Base-by-base conservation (phyloP, 164 flowering plant species). In the Aristolochia contorta region DNA sequence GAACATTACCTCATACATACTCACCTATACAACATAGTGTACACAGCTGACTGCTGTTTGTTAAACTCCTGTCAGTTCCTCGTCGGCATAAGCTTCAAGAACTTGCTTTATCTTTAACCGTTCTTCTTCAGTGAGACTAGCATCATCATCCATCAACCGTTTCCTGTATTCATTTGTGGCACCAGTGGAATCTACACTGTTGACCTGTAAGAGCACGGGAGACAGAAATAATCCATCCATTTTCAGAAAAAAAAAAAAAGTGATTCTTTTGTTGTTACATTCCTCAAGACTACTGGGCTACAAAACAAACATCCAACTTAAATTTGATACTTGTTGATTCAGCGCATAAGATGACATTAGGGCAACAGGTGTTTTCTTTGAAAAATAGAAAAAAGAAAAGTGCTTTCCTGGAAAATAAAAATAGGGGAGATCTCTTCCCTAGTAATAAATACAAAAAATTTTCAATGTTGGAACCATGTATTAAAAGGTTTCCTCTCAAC, bases 51-150 rank as follows among this genome's bases (percentile, higher is more conserved):
- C 9, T 6, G 43, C 43, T 37, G 43, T 37, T 37, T 37, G 43
- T 10, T 37, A 37, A 37, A 25, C 16, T 59, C 12, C 21, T 13
- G 49, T 2, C 16, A 32, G 32, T 41, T 62, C 43, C 50, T 53
- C 49, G 18, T 54, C 58, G 22, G 71, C 80, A 16, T 16, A 76
- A 46, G 79, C 68, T 71, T 87, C 86, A 32, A 93, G 81, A 65
- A 84, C 76, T 68, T 71, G 71, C 58, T 70, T 71, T 62, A 87
- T 79, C 20, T 30, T 65, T 37, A 62, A 13, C 16, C 89, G 68
- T 64, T 93, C 95, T 41, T 79, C 79, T 32, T 32, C 59, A 16
- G 89, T 79, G n/a, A 93, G 89, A 66, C 78, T 68, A 18, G 77
- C 80, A 59, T 90, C 82, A 43, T 86, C 86, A 33, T 77, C 69